phyloP scores from a whole-genome alignment of 148 eudicot genomes.

The Selenicereus undatus region DNA sequence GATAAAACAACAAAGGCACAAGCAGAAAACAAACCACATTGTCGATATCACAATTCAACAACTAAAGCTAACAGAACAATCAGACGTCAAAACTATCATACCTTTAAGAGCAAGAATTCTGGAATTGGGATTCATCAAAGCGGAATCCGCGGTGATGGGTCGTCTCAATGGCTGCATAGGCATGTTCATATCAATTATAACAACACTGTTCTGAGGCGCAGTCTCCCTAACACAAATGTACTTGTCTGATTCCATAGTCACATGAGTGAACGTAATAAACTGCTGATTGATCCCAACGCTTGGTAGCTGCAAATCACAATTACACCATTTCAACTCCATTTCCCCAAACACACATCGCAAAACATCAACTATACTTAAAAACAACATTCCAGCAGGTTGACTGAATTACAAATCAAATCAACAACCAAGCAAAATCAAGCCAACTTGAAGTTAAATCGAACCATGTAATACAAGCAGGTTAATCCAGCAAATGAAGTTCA shows the following conservation, averaged over 20 bases:
- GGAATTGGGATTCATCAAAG: slow-evolving; percentile 87
- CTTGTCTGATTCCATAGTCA: slow-evolving; percentile 97
- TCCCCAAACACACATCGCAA: neutral
- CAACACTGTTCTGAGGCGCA: slow-evolving; percentile 83
- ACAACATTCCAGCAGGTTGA: neutral
- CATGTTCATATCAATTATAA: slow-evolving; percentile 84
- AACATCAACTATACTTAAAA: neutral
- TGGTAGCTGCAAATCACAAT: slow-evolving; percentile 49
- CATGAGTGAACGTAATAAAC: slow-evolving; percentile 88
- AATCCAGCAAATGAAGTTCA: neutral
- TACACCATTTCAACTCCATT: neutral
- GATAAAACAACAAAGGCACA: neutral
- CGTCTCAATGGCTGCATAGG: slow-evolving; percentile 88
- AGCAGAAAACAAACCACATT: neutral
- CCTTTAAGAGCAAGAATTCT: slow-evolving; percentile 92
- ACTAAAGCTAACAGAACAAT: neutral
- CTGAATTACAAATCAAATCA: slow-evolving; percentile 9
- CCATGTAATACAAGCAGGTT: neutral
- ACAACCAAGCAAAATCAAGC: neutral
- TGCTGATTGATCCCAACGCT: slow-evolving; percentile 82
- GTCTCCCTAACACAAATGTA: slow-evolving; percentile 94
- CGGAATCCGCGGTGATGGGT: slow-evolving; percentile 91
- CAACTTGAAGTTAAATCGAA: neutral
- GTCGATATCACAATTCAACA: neutral
- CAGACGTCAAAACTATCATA: slow-evolving; percentile 12